These are phyloP conservation scores for Trichoderma afroharzianum DNA, from an alignment of 2,329 filamentous ascomycete genomes.

Conservation along the genomic window DNA sequence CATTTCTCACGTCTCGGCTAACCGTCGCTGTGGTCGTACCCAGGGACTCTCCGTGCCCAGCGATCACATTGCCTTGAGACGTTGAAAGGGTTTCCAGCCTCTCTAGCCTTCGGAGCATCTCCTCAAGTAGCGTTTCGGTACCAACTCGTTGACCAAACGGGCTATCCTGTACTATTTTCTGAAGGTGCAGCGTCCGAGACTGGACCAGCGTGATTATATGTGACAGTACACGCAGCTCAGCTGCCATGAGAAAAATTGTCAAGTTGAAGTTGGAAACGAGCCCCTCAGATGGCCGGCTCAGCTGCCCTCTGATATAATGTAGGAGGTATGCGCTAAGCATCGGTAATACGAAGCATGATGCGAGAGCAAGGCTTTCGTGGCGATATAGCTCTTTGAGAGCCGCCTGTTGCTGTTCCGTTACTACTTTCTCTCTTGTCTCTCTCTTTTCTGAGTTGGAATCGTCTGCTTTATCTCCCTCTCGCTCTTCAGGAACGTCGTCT, in stretches of 20 bases:
- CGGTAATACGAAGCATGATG: conserved; percentile 76
- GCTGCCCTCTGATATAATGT: conserved; percentile 73
- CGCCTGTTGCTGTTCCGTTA: conserved; percentile 29
- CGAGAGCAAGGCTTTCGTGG: conserved; percentile 71
- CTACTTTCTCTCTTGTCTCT: background rate
- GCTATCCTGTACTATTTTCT: conserved; percentile 63
- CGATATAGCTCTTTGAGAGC: conserved; percentile 63
- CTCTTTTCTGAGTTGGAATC: conserved; percentile 11
- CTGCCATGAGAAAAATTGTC: conserved; percentile 81
- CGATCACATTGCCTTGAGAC: conserved; percentile 24
- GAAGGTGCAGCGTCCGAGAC: conserved; percentile 74
- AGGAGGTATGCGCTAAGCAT: conserved; percentile 77
- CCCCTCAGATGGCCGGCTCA: conserved; percentile 79
- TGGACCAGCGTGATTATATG: conserved; percentile 80
- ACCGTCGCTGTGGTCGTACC: conserved; percentile 39
- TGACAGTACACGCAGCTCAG: conserved; percentile 77
- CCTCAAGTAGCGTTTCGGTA: conserved; percentile 45
- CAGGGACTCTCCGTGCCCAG: conserved; percentile 28
- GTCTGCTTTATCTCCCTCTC: conserved; percentile 26
- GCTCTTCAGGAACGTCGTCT: conserved; percentile 45
- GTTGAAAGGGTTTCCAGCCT: conserved; percentile 58
- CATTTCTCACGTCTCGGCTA: conserved; percentile 57
- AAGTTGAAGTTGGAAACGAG: conserved; percentile 91
- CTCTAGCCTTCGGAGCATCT: conserved; percentile 63
- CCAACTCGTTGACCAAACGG: conserved; percentile 36